Percentiles rank a stretch among this genome's conserved stretches.
phyloP scores from a whole-genome alignment of 2,329 filamentous ascomycete genomes.

The Aspergillus tamarii region DNA sequence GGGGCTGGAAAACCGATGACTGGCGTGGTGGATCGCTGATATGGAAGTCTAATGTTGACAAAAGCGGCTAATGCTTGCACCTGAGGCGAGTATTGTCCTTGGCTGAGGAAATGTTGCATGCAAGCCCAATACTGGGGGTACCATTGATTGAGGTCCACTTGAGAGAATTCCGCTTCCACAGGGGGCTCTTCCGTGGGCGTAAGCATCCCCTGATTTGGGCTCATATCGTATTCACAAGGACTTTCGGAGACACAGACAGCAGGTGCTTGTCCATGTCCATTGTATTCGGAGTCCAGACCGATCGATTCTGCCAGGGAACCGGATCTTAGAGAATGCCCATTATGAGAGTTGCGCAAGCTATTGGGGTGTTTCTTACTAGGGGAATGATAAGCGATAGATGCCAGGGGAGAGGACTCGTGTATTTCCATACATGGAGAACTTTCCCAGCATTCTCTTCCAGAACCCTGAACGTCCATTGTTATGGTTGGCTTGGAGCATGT shows the following conservation, averaged over 20 bases:
- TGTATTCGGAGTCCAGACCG: constrained; percentile 34
- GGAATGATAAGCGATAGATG: constrained; percentile 23
- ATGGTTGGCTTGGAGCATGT: constrained; percentile 31
- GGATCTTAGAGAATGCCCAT: constrained; percentile 23
- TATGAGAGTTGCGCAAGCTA: neutral
- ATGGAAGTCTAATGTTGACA: constrained; percentile 89
- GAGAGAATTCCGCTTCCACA: constrained; percentile 39
- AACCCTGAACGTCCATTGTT: constrained; percentile 34
- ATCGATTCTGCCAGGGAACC: constrained; percentile 27
- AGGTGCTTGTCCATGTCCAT: constrained; percentile 24
- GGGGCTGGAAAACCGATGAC: constrained; percentile 36
- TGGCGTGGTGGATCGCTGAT: constrained; percentile 64
- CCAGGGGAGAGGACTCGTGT: constrained; percentile 31
- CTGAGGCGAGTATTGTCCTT: constrained; percentile 75
- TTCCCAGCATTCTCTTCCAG: constrained; percentile 36
- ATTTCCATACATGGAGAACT: constrained; percentile 33
- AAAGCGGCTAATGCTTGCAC: constrained; percentile 88
- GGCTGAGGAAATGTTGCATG: constrained; percentile 83
- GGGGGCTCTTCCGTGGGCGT: constrained; percentile 15
- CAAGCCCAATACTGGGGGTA: constrained; percentile 86
- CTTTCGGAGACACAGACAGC: constrained; percentile 14
- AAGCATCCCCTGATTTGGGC: constrained; percentile 17
- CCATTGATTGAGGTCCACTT: constrained; percentile 78
- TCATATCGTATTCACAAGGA: constrained; percentile 15
- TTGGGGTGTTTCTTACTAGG: constrained; percentile 30